Evolutionary conservation across 2,329 filamentous ascomycete genomes (phyloP).

Genomic region (Aquanectria penicillioides): DNA sequence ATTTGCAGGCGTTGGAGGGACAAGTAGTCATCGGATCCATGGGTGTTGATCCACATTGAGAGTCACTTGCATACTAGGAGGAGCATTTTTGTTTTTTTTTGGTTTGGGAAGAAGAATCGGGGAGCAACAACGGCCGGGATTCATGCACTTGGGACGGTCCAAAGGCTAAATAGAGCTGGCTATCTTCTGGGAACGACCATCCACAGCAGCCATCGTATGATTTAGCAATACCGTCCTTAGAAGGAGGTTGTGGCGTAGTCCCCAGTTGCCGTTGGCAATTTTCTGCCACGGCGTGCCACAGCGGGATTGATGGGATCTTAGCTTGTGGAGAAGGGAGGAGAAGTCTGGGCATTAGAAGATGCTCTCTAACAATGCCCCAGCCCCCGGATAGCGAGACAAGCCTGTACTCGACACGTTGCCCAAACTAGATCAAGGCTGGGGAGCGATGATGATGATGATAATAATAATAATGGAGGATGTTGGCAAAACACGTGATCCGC

Average conservation of each 20-base stretch:
- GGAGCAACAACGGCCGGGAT: background rate
- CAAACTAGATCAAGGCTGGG: background rate
- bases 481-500: background rate
- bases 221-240: background rate
- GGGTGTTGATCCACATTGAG: background rate
- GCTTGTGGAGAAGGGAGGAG: background rate
- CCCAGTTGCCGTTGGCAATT: background rate
- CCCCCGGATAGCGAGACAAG: too few species aligned
- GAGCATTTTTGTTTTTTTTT: constrained; percentile 3
- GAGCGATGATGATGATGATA: background rate
- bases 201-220: constrained; percentile 2
- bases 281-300: too few species aligned
- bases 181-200: background rate
- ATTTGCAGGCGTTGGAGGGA: constrained; percentile 37
- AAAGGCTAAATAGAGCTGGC: background rate
- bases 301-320: constrained; percentile 3
- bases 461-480: background rate
- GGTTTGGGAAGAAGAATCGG: too few species aligned
- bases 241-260: background rate
- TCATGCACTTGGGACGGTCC: background rate
- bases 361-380: background rate
- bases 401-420: too few species aligned
- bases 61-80: background rate
- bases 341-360: constrained; percentile 1
- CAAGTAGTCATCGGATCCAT: background rate